These are phyloP conservation scores for Hemileccinum rubropunctum DNA, from an alignment of 768 basidiomycete species.

Conservation along the genomic window DNA sequence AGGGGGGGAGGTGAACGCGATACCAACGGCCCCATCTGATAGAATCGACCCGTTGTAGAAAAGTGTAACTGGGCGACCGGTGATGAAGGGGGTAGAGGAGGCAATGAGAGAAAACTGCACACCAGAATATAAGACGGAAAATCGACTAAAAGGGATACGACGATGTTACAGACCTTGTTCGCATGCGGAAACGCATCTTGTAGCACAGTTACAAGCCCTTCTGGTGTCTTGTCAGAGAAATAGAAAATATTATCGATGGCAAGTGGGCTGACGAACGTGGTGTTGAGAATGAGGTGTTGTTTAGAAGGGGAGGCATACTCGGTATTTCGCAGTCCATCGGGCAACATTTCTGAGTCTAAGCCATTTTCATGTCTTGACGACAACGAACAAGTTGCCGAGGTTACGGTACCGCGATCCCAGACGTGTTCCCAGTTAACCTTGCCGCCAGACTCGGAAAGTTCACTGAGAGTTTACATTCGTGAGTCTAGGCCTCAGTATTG, in stretches of 20 bases:
- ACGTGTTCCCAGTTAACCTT: constrained; percentile 49
- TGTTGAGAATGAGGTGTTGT: not conserved
- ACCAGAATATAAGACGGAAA: not conserved
- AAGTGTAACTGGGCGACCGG: constrained; percentile 70
- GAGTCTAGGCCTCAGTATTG: not conserved
- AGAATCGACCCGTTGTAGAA: constrained; percentile 54
- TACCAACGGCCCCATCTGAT: constrained; percentile 67
- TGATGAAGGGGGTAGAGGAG: constrained; percentile 76
- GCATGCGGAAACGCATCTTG: constrained; percentile 39
- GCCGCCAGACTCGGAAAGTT: constrained; percentile 2
- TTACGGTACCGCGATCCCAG: constrained; percentile 39
- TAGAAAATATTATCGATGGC: constrained; percentile 40
- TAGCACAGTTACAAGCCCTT: constrained; percentile 51
- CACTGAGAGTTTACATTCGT: constrained; percentile 2
- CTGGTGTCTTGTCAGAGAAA: constrained; percentile 55
- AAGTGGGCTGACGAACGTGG: constrained; percentile 14
- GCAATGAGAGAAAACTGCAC: constrained; percentile 63
- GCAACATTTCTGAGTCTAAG: constrained; percentile 25
- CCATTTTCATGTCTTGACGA: not conserved
- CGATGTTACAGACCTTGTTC: constrained; percentile 42
- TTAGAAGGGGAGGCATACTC: constrained; percentile 19
- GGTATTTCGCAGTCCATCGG: constrained; percentile 36
- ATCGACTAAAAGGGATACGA: not conserved
- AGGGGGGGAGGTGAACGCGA: constrained; percentile 41
- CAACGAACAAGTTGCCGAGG: not conserved